These are phyloP conservation scores for Thuidium tamariscinum DNA, from an alignment of 225 moss, liverwort and hornwort genomes.

Conservation along the genomic window DNA sequence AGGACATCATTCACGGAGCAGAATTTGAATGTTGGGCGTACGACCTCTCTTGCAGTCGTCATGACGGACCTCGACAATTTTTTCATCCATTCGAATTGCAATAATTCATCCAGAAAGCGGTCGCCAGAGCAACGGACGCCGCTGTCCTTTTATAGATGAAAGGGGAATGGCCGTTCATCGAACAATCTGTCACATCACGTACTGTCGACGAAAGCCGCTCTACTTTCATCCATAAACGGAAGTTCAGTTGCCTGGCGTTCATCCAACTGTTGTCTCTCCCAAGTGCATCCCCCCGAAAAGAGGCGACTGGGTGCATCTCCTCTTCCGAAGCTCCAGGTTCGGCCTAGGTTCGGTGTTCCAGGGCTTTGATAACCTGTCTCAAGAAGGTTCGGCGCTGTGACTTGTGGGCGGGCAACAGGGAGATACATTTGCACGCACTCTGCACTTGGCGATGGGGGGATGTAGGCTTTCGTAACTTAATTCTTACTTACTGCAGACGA, in stretches of 20 bases:
- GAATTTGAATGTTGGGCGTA: background rate
- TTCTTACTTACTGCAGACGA: background rate
- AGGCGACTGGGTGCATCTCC: conserved; percentile 15
- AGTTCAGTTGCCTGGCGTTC: background rate
- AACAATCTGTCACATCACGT: background rate
- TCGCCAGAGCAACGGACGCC: background rate
- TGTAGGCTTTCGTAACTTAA: background rate
- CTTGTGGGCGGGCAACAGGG: background rate
- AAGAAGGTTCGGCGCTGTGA: background rate
- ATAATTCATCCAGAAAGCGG: background rate
- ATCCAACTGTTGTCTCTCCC: background rate
- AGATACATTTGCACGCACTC: background rate
- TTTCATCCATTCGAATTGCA: background rate
- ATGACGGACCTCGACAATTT: background rate
- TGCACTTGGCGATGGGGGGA: background rate
- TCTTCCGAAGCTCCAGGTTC: background rate
- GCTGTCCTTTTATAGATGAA: background rate
- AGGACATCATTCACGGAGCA: background rate
- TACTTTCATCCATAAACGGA: background rate
- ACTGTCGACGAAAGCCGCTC: background rate
- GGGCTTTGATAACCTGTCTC: background rate
- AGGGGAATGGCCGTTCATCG: background rate
- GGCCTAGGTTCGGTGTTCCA: background rate
- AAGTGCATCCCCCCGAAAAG: conserved; percentile 30
- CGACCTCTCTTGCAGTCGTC: background rate